Percentiles rank a stretch among this genome's conserved stretches.
Conservation (phyloP, 2,329 filamentous ascomycete species). For the Monilinia fructicola region DNA sequence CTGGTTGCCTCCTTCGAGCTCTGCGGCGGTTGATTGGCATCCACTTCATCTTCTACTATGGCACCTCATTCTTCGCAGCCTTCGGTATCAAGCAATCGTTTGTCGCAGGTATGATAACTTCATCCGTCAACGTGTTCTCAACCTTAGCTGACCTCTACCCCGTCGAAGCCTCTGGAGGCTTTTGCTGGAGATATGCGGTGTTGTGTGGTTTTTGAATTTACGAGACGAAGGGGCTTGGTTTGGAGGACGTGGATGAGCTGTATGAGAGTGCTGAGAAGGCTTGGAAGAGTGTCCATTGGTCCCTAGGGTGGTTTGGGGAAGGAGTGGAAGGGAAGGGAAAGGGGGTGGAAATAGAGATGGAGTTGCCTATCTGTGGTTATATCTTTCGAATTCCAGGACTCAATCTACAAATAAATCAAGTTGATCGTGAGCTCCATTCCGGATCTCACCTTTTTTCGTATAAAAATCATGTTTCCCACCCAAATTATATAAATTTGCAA, state of each 20-base stretch:
- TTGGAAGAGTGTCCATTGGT: slow-evolving; percentile 17
- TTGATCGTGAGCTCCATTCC: too few species aligned
- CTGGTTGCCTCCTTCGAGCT: slow-evolving; percentile 18
- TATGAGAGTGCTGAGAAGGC: slow-evolving; percentile 40
- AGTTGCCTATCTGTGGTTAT: too few species aligned
- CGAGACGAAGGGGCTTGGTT: slow-evolving; percentile 69
- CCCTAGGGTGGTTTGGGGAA: slow-evolving; percentile 4
- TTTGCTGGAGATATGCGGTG: slow-evolving; percentile 52
- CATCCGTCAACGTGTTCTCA: slow-evolving; percentile 72
- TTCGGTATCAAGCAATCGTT: slow-evolving; percentile 67
- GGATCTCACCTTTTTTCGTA: too few species aligned
- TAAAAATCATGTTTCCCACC: too few species aligned
- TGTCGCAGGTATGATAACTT: slow-evolving; percentile 79
- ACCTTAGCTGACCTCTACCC: slow-evolving; percentile 80
- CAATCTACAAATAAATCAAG: too few species aligned
- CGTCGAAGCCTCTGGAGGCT: slow-evolving; percentile 70
- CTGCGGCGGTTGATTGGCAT: slow-evolving; percentile 62
- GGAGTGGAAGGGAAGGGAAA: not conserved
- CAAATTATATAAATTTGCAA: too few species aligned
- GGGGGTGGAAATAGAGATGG: not conserved
- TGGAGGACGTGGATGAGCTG: slow-evolving; percentile 70
- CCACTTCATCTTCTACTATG: slow-evolving; percentile 91
- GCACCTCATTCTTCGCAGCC: slow-evolving; percentile 85
- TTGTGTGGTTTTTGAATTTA: slow-evolving; percentile 57
- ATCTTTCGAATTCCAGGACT: too few species aligned